These are phyloP conservation scores for Hypoxylon lienhwacheense DNA, from an alignment of 495 filamentous ascomycete species.

Conservation along the genomic window DNA sequence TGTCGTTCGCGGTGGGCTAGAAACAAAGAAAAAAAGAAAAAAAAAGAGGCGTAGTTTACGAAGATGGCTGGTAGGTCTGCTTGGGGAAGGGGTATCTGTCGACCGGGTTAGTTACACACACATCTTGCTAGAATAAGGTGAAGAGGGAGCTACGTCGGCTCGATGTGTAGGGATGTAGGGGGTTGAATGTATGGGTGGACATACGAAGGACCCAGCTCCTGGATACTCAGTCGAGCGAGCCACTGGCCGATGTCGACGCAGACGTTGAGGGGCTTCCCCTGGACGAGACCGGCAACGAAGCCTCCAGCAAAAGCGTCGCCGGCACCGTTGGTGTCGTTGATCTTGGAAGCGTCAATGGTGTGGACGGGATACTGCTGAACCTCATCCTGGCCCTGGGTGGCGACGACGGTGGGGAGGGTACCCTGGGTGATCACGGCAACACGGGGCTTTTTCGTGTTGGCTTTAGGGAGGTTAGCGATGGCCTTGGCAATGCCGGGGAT, in stretches of 20 bases:
- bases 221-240: constrained; percentile 88
- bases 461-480: constrained; percentile 86
- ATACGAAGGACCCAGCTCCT: constrained; percentile 91
- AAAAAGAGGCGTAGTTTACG: constrained; percentile 29
- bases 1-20: neutral
- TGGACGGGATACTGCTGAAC: constrained; percentile 80
- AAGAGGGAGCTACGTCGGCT: neutral
- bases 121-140: neutral
- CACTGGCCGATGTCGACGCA: constrained; percentile 89
- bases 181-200: neutral
- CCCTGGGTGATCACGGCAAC: constrained; percentile 93
- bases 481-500: constrained; percentile 84
- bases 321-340: constrained; percentile 94
- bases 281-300: constrained; percentile 83
- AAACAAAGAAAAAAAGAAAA: too few relatives aligned
- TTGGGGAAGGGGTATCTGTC: constrained; percentile 80
- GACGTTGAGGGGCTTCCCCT: constrained; percentile 74
- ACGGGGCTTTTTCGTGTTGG: constrained; percentile 75
- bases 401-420: constrained; percentile 83
- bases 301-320: constrained; percentile 97
- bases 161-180: neutral
- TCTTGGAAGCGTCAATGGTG: constrained; percentile 68
- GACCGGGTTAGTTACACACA: neutral
- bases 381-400: constrained; percentile 66
- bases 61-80: constrained; percentile 65